Conservation (phyloP, 2,329 filamentous ascomycete genomes). For the Grosmannia penicillata region DNA sequence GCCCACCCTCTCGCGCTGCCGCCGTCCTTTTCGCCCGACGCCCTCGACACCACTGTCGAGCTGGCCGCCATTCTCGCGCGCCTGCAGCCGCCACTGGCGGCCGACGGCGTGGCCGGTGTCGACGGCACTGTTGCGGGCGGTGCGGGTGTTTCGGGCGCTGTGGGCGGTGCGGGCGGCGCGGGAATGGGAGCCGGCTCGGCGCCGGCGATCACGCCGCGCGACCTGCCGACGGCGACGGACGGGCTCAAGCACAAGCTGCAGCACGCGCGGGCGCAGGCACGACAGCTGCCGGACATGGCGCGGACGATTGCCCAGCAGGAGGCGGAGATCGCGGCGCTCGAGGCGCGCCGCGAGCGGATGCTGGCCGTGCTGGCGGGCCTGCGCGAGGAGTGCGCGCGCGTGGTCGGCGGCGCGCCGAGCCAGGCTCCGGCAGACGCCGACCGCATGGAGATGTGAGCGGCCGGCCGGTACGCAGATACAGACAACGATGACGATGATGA, state of each 20-base stretch:
- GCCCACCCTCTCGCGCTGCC: constrained; percentile 35
- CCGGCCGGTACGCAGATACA: too few relatives aligned
- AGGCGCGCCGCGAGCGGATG: constrained; percentile 49
- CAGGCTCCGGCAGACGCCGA: constrained; percentile 14
- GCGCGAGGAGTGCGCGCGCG: constrained; percentile 31
- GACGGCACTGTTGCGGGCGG: neutral
- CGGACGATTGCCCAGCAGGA: constrained; percentile 54
- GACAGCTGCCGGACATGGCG: constrained; percentile 54
- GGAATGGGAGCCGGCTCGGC: constrained; percentile 16
- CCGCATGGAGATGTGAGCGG: constrained; percentile 23
- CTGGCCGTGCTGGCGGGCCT: constrained; percentile 40
- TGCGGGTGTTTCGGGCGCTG: neutral
- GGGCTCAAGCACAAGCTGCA: constrained; percentile 72
- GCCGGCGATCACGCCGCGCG: constrained; percentile 38
- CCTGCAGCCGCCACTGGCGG: constrained; percentile 39
- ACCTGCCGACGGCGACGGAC: constrained; percentile 65
- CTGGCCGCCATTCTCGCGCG: constrained; percentile 65
- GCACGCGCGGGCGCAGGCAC: constrained; percentile 54
- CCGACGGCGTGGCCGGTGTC: constrained; percentile 14
- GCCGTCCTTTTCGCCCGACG: constrained; percentile 59
- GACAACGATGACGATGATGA: too few relatives aligned
- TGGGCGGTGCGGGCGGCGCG: constrained; percentile 9
- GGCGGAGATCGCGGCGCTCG: constrained; percentile 51
- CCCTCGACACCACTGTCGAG: constrained; percentile 74
- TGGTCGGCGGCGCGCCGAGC: constrained; percentile 19